Base-by-base conservation (phyloP, 176 grass and related monocot genomes). In the Stipa capillata region DNA sequence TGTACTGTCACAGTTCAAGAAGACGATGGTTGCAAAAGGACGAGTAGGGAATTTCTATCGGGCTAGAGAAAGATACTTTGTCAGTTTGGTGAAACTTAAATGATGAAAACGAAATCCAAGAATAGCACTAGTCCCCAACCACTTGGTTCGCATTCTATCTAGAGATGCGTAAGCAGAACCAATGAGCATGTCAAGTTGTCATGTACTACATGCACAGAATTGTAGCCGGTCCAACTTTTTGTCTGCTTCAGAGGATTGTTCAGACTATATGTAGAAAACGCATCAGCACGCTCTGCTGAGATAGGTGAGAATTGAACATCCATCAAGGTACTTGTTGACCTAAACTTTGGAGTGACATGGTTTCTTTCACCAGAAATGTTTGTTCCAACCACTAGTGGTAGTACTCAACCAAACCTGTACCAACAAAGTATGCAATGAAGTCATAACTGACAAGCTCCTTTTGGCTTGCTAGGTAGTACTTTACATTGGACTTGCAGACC, bases 391-490 rank as follows among this genome's bases (percentile, higher is more conserved):
- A 66, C 68, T 73, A 2, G 27, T 10, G 43, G 34, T n/a, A 35
- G 63, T 11, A 53, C 69, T 43, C 72, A 62, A 82, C 72, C 79
- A 77, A 82, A 77, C 79, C 24, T 61, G 50, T 62, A 40, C 42
- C 62, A 69, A 0, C 0, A 45, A 81, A 70, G 32, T 25, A 61
- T 76, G 60, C 31, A 68, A 23, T 6, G 20, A 74, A 59, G 70
- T 86, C 70, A 5, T 58, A 50, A 23, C 40, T 58, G 29, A 17
- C 14, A 20, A 2, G 32, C 7, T 28, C 42, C 20, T 80, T 67
- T 57, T 56, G 34, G 84, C 36, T 69, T 73, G 20, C 14, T 20
- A n/a, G n/a, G n/a, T n/a, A n/a, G n/a, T n/a, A n/a, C n/a, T n/a
- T n/a, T n/a, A n/a, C n/a, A n/a, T n/a, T n/a, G n/a, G n/a, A n/a